A percentile compares a stretch with the other conserved stretches of the same genome.
Evolutionary conservation across 441 rosid species (phyloP).

Genomic region (Populus hybrid): DNA sequence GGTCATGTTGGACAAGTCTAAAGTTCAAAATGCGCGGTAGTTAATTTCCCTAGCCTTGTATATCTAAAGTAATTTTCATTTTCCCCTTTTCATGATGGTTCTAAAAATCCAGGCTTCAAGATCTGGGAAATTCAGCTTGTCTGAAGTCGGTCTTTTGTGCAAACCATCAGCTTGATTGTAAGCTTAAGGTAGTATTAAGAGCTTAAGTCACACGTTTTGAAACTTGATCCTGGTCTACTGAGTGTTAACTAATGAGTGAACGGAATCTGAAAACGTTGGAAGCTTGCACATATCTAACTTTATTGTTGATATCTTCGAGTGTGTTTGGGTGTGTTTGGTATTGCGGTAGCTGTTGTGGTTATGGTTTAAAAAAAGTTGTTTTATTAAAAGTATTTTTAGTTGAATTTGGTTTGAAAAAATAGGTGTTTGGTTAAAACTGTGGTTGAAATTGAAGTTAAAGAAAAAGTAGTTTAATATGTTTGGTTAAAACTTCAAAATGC

Average conservation of each 20-base stretch:
- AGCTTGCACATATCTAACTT: not conserved
- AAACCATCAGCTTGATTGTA: not conserved
- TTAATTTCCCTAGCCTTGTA: not conserved
- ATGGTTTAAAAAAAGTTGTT: too few species aligned
- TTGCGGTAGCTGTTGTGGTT: too few species aligned
- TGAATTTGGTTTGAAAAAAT: too few species aligned
- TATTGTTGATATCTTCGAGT: too few species aligned
- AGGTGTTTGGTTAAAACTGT: too few species aligned
- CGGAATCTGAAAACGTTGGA: not conserved
- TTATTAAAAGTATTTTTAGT: too few species aligned
- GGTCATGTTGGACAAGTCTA: conserved; percentile 20
- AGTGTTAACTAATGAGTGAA: not conserved
- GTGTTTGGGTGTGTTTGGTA: too few species aligned
- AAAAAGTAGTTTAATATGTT: too few species aligned
- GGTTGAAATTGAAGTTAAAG: too few species aligned
- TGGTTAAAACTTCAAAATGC: too few species aligned
- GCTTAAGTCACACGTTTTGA: not conserved
- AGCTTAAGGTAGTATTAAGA: not conserved
- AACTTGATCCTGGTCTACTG: not conserved
- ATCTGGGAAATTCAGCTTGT: conserved; percentile 2
- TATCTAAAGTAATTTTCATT: not conserved
- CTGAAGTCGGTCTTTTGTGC: not conserved
- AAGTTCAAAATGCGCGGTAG: not conserved
- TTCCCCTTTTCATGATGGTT: not conserved
- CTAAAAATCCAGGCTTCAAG: conserved; percentile 1